Conservation (phyloP, 2,329 filamentous ascomycete species). For the Coniochaeta sp. region DNA sequence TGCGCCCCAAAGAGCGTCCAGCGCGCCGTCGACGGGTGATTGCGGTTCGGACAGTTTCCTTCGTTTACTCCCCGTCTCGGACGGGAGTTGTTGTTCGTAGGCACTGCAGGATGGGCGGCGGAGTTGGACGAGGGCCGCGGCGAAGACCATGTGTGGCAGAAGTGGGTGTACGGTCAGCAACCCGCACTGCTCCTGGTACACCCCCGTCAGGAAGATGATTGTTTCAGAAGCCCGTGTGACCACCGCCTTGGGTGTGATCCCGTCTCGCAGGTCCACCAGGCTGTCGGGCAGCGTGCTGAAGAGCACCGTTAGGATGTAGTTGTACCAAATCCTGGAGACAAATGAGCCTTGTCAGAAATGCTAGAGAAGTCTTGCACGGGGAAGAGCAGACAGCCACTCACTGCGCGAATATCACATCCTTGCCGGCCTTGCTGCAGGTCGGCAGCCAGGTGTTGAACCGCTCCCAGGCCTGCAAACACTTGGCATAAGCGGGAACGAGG, state of each 20-base stretch:
- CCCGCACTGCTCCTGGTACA: constrained; percentile 9
- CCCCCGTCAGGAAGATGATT: constrained; percentile 12
- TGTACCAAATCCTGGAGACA: constrained; percentile 14
- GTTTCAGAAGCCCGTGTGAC: constrained; percentile 12
- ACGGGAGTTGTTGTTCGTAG: background rate
- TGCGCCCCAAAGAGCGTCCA: background rate
- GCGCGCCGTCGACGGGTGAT: background rate
- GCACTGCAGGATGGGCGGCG: constrained; percentile 2
- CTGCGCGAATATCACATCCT: constrained; percentile 14
- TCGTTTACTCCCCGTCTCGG: background rate
- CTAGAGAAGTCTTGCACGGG: background rate
- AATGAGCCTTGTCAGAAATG: background rate
- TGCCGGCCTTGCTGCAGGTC: constrained; percentile 1
- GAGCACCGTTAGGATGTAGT: constrained; percentile 14
- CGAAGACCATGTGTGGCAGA: constrained; percentile 14
- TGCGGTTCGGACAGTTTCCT: background rate
- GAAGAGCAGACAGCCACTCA: constrained; percentile 5
- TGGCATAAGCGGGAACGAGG: constrained; percentile 12
- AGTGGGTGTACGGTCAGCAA: constrained; percentile 9
- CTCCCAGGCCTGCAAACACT: constrained; percentile 9
- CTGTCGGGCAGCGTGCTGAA: constrained; percentile 11
- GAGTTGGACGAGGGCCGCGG: constrained; percentile 11
- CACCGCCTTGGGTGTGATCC: constrained; percentile 6
- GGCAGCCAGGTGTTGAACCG: constrained; percentile 4
- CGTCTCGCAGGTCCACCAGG: constrained; percentile 9